Base-by-base conservation (phyloP, 1,139 yeast genomes). In the Hyphopichia pseudoburtonii region DNA sequence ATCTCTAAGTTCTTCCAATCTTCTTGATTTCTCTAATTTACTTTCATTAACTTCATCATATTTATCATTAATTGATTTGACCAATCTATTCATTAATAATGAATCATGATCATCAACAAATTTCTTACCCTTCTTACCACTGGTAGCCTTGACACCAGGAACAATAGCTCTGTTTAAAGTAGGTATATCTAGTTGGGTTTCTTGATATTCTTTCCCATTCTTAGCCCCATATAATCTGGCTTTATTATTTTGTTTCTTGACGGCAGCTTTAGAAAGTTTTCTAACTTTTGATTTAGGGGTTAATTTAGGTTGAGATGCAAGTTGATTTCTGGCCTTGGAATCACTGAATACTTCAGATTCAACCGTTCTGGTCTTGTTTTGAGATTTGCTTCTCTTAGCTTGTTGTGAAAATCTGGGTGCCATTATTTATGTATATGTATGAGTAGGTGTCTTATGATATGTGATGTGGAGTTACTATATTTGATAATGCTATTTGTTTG, bases 51-150 rank as follows among this genome's bases (percentile, higher is more conserved):
- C 78, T 35, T 79, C 75, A 51, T 90, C 97, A 48, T 82, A 75
- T 44, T 82, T 79, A 54, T 89, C 95, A 50, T 89, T 88, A 36
- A 92, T 89, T 23, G 85, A 78, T 51, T 80, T 82, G 36, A 89
- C 80, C 46, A 92, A 72, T 60, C 95, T 73, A 44, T 72, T 77
- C 56, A 82, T 51, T 34, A 79, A 74, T 52, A 86, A 65, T 24
- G 80, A 61, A 54, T 86, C 92, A 44, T 78, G 71, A 55, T 86
- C 94, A 35, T 66, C 85, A 21, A 89, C 82, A 60, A 90, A 89
- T 52, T 83, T 84, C 69, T 92, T 92, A 36, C 97, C 97, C 66
- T 90, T 92, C 63, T 90, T 92, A 37, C 97, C 97, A 44, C 74
- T 74, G 50, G 77, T 77, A 34, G 71, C 73, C 50, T 85, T 81